phyloP scores from a whole-genome alignment of 2,329 filamentous ascomycete species.

The Teratosphaeria zuluensis region DNA sequence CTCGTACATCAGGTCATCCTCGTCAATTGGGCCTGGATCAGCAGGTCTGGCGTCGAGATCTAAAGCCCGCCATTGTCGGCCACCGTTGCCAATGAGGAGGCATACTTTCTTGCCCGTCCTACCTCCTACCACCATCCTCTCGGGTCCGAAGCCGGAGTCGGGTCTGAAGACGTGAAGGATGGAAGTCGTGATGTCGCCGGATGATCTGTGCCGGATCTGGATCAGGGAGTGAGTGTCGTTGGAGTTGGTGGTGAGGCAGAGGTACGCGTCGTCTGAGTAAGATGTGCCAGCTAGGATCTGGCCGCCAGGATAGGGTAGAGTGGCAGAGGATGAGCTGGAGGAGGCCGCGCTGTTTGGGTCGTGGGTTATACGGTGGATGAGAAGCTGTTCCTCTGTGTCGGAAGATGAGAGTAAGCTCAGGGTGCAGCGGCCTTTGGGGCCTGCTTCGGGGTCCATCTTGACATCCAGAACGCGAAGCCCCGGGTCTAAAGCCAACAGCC shows the following conservation, averaged over 20 bases:
- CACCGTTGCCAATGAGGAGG: conserved; percentile 46
- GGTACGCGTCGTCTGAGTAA: not conserved
- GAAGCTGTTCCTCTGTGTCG: not conserved
- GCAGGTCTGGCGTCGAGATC: conserved; percentile 31
- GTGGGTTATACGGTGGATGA: not conserved
- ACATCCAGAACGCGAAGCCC: not conserved
- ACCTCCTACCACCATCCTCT: conserved; percentile 46
- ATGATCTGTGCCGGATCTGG: conserved; percentile 35
- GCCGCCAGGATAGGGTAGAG: not conserved
- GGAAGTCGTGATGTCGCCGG: conserved; percentile 19
- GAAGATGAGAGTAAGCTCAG: not conserved
- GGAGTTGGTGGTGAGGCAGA: not conserved
- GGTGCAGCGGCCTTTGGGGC: not conserved
- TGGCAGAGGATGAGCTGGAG: not conserved
- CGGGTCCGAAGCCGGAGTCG: conserved; percentile 34
- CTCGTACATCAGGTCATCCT: not conserved
- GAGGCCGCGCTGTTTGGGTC: not conserved
- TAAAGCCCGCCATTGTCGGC: conserved; percentile 45
- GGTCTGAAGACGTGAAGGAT: not conserved
- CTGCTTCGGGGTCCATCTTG: not conserved
- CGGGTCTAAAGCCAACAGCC: not conserved
- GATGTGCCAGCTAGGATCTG: conserved; percentile 4
- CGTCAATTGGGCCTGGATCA: not conserved
- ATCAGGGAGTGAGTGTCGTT: conserved; percentile 1
- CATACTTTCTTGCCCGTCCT: conserved; percentile 43